These are phyloP conservation scores for Exophiala sp. DNA, from an alignment of 2,329 filamentous ascomycete genomes.

Conservation along the genomic window DNA sequence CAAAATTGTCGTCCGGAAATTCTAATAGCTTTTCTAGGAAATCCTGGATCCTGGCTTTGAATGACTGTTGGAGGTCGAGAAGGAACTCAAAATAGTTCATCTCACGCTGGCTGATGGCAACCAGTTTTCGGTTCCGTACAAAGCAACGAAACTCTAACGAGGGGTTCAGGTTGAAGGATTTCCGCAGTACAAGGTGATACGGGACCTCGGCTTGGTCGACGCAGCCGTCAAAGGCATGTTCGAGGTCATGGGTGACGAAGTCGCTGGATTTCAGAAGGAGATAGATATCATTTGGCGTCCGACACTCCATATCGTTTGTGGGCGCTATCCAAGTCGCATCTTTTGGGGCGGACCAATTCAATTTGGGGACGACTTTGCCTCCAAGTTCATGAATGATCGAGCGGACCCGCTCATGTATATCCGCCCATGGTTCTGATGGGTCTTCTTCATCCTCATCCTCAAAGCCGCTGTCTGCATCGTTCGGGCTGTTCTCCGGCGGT, in stretches of 20 bases:
- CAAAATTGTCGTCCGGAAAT: constrained; percentile 73
- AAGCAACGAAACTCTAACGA: constrained; percentile 94
- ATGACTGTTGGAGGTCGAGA: constrained; percentile 56
- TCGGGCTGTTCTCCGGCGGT: constrained; percentile 47
- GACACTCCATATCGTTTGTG: constrained; percentile 89
- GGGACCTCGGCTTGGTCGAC: constrained; percentile 48
- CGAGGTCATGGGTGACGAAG: constrained; percentile 88
- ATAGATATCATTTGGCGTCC: constrained; percentile 83
- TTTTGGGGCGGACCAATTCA: constrained; percentile 97
- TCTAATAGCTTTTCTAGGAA: constrained; percentile 67
- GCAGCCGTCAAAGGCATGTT: constrained; percentile 83
- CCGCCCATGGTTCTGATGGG: constrained; percentile 53
- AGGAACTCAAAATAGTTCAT: constrained; percentile 87
- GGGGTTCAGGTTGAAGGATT: constrained; percentile 82
- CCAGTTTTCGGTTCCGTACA: constrained; percentile 71
- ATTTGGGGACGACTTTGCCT: constrained; percentile 80
- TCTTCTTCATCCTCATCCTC: constrained; percentile 53
- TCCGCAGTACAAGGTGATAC: constrained; percentile 77
- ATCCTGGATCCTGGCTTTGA: constrained; percentile 62
- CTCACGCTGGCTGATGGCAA: constrained; percentile 83
- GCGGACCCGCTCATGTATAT: constrained; percentile 71
- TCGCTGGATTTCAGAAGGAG: constrained; percentile 89
- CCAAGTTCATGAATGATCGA: constrained; percentile 72
- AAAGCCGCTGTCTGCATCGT: constrained; percentile 44
- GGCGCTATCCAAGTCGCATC: constrained; percentile 87